phyloP scores from a whole-genome alignment of 257 asterid genomes.

The Penstemon newberryi region DNA sequence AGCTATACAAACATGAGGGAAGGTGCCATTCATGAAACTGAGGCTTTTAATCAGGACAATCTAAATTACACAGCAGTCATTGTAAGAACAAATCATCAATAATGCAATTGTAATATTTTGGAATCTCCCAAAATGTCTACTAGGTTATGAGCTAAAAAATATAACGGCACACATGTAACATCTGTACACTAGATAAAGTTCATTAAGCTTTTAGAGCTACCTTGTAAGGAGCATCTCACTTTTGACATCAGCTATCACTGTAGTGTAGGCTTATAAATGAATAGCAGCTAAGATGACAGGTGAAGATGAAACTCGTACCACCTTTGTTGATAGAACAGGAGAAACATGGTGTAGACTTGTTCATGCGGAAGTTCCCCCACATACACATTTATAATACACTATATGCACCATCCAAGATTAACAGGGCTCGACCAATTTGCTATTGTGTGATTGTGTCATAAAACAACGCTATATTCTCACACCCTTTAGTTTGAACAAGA shows the following conservation, averaged over 20 bases:
- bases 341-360: too few relatives aligned
- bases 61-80: conserved; percentile 9
- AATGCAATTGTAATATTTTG: too few relatives aligned
- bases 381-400: too few relatives aligned
- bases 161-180: not conserved
- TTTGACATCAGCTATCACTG: conserved; percentile 76
- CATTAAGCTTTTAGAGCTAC: conserved; percentile 38
- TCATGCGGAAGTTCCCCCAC: too few relatives aligned
- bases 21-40: not conserved
- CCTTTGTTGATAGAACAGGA: too few relatives aligned
- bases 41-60: not conserved
- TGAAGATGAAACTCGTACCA: too few relatives aligned
- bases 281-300: too few relatives aligned
- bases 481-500: too few relatives aligned
- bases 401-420: too few relatives aligned
- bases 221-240: conserved; percentile 80
- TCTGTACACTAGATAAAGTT: not conserved
- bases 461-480: too few relatives aligned
- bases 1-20: not conserved
- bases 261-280: conserved; percentile 85
- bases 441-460: too few relatives aligned
- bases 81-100: not conserved
- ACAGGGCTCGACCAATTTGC: too few relatives aligned
- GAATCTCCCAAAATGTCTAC: not conserved
- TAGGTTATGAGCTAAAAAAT: not conserved